Percentiles rank a stretch among this genome's conserved stretches.
Evolutionary conservation across 352 stramenopile genomes (phyloP).

Genomic region (Phytophthora pisi): DNA sequence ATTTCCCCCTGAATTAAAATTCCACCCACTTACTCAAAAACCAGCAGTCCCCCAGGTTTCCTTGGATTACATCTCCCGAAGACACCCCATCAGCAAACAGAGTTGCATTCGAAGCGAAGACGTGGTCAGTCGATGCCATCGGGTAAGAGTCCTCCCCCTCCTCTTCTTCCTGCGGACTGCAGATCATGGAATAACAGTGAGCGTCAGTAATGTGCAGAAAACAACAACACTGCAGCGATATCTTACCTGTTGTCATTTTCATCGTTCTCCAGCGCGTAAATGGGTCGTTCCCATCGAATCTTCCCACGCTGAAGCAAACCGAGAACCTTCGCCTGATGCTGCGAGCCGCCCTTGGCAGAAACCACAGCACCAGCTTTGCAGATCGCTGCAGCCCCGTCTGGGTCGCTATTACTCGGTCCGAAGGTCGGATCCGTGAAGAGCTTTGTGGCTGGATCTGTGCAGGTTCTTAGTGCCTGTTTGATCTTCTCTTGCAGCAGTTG

Average conservation of each 20-base stretch:
- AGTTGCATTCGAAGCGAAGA: constrained; percentile 66
- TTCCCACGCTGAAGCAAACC: constrained; percentile 76
- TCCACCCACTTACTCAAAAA: constrained; percentile 69
- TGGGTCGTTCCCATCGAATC: constrained; percentile 78
- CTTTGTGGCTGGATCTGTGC: constrained; percentile 47
- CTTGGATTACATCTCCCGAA: constrained; percentile 90
- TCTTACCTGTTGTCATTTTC: constrained; percentile 34
- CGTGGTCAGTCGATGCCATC: constrained; percentile 28
- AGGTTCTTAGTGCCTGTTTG: constrained; percentile 64
- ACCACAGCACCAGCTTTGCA: constrained; percentile 62
- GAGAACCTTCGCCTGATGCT: constrained; percentile 78
- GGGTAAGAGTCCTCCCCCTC: constrained; percentile 24
- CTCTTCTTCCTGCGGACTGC: constrained; percentile 26
- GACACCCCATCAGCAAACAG: constrained; percentile 81
- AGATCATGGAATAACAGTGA: not conserved
- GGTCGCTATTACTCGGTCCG: constrained; percentile 62
- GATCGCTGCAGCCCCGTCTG: constrained; percentile 61
- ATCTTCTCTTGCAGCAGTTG: constrained; percentile 79
- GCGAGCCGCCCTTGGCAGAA: constrained; percentile 72
- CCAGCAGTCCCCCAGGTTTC: constrained; percentile 92
- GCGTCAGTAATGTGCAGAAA: not conserved
- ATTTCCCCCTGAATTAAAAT: too few species aligned
- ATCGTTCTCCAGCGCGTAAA: constrained; percentile 51
- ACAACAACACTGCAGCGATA: not conserved
- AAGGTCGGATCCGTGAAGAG: constrained; percentile 86